These are phyloP conservation scores for Hypoxylon sp. DNA, from an alignment of 2,329 filamentous ascomycete genomes.

Conservation along the genomic window DNA sequence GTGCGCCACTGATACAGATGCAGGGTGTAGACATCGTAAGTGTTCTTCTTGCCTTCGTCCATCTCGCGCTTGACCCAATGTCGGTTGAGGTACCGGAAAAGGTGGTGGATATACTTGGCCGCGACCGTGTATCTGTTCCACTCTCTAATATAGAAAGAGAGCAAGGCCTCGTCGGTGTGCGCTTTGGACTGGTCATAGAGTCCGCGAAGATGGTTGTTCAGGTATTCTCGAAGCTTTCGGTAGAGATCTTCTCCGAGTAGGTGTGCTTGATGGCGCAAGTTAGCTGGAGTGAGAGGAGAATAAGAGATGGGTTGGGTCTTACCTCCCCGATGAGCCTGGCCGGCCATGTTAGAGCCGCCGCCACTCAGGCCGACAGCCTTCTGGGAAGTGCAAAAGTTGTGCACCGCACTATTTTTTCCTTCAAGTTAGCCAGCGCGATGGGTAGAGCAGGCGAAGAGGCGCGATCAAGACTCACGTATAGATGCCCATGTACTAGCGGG, in stretches of 20 bases:
- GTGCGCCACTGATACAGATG: constrained; percentile 95
- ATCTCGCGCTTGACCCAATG: constrained; percentile 99
- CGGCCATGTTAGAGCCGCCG: constrained; percentile 50
- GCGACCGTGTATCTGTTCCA: constrained; percentile 96
- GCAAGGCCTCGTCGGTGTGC: constrained; percentile 87
- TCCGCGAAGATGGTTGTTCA: constrained; percentile 76
- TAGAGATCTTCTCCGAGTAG: constrained; percentile 96
- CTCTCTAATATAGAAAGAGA: constrained; percentile 94
- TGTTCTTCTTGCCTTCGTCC: constrained; percentile 97
- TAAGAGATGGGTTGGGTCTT: constrained; percentile 35
- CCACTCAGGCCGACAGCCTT: constrained; percentile 76
- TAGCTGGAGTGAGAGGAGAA: constrained; percentile 15
- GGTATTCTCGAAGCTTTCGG: constrained; percentile 86
- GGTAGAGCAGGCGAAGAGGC: background rate
- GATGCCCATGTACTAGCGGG: constrained; percentile 84
- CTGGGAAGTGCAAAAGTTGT: constrained; percentile 99
- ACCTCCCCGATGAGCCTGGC: constrained; percentile 75
- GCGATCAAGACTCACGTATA: constrained; percentile 74
- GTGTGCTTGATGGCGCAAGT: constrained; percentile 70
- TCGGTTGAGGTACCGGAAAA: constrained; percentile 94
- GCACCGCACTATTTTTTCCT: constrained; percentile 82
- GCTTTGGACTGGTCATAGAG: constrained; percentile 77
- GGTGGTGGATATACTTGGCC: constrained; percentile 95
- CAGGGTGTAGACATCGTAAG: constrained; percentile 97
- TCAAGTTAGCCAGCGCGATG: constrained; percentile 47